Base-by-base conservation (phyloP, 2,329 filamentous ascomycete species). In the Aspergillus calidoustus region DNA sequence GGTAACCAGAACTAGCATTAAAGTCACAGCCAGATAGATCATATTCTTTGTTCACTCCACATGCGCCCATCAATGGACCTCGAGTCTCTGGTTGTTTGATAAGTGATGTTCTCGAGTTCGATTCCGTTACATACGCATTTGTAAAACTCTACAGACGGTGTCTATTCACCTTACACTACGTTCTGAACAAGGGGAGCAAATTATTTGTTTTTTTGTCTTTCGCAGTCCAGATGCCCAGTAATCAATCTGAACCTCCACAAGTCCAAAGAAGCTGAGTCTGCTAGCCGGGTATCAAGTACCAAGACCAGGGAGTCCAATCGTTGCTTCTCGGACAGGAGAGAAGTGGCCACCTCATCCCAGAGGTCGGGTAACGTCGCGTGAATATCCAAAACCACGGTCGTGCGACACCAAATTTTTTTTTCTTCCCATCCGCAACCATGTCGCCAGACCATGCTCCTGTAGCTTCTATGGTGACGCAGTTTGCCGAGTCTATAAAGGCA, bases 401-500 rank as follows among this genome's bases (percentile, higher is more conserved):
- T 57, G 59, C 52, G 63, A 66, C 63, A 62, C 46, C 62, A 63
- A 57, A 41, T 60, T 66, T 52, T 60, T 68, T 67, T 60, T 53
- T 60, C 66, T 59, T 55, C 60, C 66, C 66, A 63, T 68, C 64
- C 53, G 54, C 55, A 55, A 59, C 51, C 62, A 62, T 61, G 58
- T 61, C 53, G 60, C 57, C 60, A 57, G 55, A 60, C 59, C 60
- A 60, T 59, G 61, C 61, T 61, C 62, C 61, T 65, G 62, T 68
- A 69, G 61, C 62, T 64, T 70, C 67, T 69, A 69, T 68, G 50
- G 50, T 60, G 60, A 66, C 61, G 65, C 62, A 61, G 57, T 48
- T 67, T 60, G 59, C 57, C 51, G 60, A 66, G 55, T 70, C 68
- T 70, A 70, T 69, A 63, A 52, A 51, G 58, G 59, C 64, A 66